These are phyloP conservation scores for Salix arbutifolia DNA, from an alignment of 345 rosid species.

Conservation along the genomic window DNA sequence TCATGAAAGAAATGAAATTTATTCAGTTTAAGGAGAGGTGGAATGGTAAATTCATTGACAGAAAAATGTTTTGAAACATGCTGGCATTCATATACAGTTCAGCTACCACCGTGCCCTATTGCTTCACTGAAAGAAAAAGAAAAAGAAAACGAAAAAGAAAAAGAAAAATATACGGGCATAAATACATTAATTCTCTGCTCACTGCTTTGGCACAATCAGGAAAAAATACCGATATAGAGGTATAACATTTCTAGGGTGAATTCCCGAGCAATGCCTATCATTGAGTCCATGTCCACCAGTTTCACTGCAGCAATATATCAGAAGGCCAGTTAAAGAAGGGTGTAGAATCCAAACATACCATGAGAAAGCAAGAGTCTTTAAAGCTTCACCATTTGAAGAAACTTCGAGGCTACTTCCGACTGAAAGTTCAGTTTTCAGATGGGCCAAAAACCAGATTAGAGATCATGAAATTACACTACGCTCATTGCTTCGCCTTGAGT, in stretches of 20 bases:
- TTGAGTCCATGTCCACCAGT: background rate
- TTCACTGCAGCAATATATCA: background rate
- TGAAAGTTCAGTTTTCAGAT: background rate
- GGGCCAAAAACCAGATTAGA: background rate
- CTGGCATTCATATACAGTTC: too few relatives aligned
- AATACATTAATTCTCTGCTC: too few relatives aligned
- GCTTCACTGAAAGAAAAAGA: too few relatives aligned
- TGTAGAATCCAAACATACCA: background rate
- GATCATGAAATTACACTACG: background rate
- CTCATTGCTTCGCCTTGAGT: constrained; percentile 11
- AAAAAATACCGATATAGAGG: too few relatives aligned
- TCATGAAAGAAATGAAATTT: too few relatives aligned
- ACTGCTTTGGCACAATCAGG: too few relatives aligned
- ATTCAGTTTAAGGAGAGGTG: too few relatives aligned
- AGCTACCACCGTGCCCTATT: too few relatives aligned
- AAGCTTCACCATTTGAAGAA: background rate
- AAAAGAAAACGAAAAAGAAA: too few relatives aligned
- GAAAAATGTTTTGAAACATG: too few relatives aligned
- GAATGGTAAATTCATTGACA: too few relatives aligned
- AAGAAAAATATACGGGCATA: too few relatives aligned
- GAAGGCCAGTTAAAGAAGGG: background rate
- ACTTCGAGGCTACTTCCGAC: background rate
- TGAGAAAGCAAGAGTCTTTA: background rate
- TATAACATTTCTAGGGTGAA: background rate
- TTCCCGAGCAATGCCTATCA: background rate